Evolutionary conservation across 495 filamentous ascomycete genomes (phyloP), one percentile per base, ranked within the genome.

Genomic region (Chaetomium cochliodes): DNA sequence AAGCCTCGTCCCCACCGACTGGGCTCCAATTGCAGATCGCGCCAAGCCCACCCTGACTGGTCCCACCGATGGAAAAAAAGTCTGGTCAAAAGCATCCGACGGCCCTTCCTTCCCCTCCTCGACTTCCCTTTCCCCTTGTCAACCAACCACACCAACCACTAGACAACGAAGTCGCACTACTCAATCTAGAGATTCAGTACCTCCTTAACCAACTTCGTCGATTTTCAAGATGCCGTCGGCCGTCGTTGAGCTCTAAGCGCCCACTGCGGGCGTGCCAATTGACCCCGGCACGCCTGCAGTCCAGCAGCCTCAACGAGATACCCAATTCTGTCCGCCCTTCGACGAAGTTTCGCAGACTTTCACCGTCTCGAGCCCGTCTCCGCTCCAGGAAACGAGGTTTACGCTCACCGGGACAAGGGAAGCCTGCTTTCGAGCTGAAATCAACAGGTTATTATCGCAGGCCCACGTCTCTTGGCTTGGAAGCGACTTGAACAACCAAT

Each of bases 161-260:
- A 88, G 84, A 87, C 87, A 87, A 86, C 85, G 83, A 88, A 88
- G 86, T 88, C 86, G 80, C 80, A 77, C 79, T 85, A 83, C 69
- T 66, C 66, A 69, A 72, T 67, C 70, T 72, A 76, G 74, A 77
- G 76, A 76, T 71, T 69, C 71, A 74, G 64, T 66, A 76, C 65
- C 65, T 69, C 69, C 70, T 68, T 62, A 60, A 55, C 73, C 68
- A 81, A 86, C 88, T 90, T 89, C 86, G 91, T 96, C 90, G 86
- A 91, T 85, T 70, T 54, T 68, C 74, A 86, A 82, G 81, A 88
- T 87, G 87, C 89, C 88, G 79, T 85, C 90, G 89, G 89, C 89
- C 80, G 85, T 91, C 90, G 90, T 87, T 92, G 90, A 89, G 90
- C 91, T 96, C 89, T 96, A 90, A 92, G 90, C 81, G 80, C 84